Conservation (phyloP, 257 asterid species). For the Osmanthus fragrans region DNA sequence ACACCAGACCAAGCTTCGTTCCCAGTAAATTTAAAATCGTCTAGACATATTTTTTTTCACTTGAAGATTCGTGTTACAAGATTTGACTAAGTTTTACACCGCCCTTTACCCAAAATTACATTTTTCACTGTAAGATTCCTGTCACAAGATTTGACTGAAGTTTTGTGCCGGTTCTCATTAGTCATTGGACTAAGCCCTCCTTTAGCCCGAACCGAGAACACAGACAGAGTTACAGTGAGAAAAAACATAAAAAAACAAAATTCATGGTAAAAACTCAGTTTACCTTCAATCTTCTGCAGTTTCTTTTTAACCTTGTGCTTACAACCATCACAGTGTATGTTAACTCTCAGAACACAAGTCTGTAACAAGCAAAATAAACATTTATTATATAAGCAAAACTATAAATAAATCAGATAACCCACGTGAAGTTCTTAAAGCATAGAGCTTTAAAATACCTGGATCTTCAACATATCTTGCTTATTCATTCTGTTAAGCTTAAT, state of each 20-base stretch:
- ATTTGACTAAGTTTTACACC: no score
- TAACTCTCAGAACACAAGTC: constrained; percentile 63
- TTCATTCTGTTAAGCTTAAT: constrained; percentile 34
- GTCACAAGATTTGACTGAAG: background rate
- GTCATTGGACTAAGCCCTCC: no score
- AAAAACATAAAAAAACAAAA: no score
- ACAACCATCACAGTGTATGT: constrained; percentile 75
- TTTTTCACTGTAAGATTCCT: background rate
- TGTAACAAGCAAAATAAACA: constrained; percentile 25
- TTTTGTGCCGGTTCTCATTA: no score
- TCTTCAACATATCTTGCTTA: constrained; percentile 59
- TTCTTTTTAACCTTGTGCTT: constrained; percentile 57
- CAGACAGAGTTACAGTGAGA: no score
- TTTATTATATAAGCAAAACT: background rate
- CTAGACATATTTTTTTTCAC: no score
- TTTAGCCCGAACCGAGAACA: no score
- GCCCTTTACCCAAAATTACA: background rate
- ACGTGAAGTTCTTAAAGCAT: background rate
- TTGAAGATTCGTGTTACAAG: no score
- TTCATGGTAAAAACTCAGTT: background rate
- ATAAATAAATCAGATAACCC: background rate
- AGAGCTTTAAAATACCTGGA: constrained; percentile 41
- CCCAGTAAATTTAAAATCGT: no score
- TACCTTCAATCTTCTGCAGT: constrained; percentile 64
- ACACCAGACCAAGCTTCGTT: no score